Conservation (phyloP, 2,329 filamentous ascomycete genomes). For the Paraphaeosphaeria sporulosa region DNA sequence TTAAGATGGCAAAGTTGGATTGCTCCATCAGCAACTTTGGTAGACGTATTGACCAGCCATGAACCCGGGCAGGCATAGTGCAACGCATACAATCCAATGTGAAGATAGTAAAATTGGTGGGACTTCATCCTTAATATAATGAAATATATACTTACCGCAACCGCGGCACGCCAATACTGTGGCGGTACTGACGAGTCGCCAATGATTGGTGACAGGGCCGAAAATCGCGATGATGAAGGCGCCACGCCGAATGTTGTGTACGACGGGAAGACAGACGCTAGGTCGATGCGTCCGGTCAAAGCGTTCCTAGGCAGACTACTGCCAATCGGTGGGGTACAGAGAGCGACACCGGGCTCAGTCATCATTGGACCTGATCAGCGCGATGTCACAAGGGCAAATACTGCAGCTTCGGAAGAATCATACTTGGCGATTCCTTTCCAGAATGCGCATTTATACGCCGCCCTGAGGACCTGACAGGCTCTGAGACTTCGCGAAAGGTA, state of each 20-base stretch:
- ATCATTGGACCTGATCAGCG: background rate
- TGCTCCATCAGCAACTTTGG: too few relatives aligned
- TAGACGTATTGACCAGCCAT: too few relatives aligned
- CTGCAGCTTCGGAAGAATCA: background rate
- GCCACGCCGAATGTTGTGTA: background rate
- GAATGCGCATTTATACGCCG: slow-evolving; percentile 64
- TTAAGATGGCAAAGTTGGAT: too few relatives aligned
- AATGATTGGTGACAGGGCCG: background rate
- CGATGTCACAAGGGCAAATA: background rate
- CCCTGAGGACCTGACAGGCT: slow-evolving; percentile 31
- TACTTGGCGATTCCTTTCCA: slow-evolving; percentile 61
- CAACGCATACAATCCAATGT: too few relatives aligned
- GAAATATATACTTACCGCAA: too few relatives aligned
- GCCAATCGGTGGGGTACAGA: too few relatives aligned
- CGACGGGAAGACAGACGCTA: background rate
- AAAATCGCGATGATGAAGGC: background rate
- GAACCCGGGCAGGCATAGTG: too few relatives aligned
- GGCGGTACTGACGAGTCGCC: background rate
- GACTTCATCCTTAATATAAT: too few relatives aligned
- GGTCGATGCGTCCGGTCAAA: background rate
- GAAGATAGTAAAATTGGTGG: too few relatives aligned
- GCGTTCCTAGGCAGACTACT: background rate
- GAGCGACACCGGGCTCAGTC: too few relatives aligned
- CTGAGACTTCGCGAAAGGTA: slow-evolving; percentile 49
- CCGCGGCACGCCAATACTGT: background rate